Evolutionary conservation across 805 yeast genomes (phyloP).

Genomic region (Komagataella kurtzmanii): DNA sequence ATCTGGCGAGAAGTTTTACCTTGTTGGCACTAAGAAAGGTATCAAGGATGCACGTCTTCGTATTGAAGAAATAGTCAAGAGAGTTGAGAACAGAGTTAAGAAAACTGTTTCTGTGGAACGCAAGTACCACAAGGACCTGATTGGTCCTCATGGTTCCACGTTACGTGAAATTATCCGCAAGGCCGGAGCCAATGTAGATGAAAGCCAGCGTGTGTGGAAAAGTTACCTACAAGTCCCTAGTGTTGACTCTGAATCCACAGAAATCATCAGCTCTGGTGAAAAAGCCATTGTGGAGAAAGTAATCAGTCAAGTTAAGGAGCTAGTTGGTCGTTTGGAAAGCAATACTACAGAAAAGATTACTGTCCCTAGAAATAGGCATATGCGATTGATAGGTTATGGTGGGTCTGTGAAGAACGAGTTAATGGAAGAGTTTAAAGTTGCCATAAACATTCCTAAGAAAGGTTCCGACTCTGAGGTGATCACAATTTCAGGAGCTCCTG

Average conservation of each 20-base stretch:
- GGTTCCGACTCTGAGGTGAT: constrained; percentile 37
- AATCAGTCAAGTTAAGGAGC: constrained; percentile 41
- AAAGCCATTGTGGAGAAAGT: constrained; percentile 58
- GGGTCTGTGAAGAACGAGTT: constrained; percentile 63
- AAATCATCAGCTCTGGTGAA: constrained; percentile 63
- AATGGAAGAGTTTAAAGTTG: constrained; percentile 56
- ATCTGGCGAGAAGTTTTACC: constrained; percentile 35
- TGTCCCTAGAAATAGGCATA: constrained; percentile 62
- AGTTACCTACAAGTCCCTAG: constrained; percentile 60
- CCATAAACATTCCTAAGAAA: constrained; percentile 52
- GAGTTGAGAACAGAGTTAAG: constrained; percentile 47
- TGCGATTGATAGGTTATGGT: constrained; percentile 67
- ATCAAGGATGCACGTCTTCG: constrained; percentile 58
- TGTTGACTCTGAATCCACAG: constrained; percentile 41
- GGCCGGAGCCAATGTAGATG: constrained; percentile 61
- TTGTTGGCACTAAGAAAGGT: constrained; percentile 68
- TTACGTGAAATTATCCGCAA: constrained; percentile 60
- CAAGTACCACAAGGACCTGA: constrained; percentile 58
- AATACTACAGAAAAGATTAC: constrained; percentile 35
- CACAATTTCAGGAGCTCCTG: constrained; percentile 53
- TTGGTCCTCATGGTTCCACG: constrained; percentile 68
- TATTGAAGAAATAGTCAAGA: constrained; percentile 50
- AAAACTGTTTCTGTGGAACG: constrained; percentile 55
- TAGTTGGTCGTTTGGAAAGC: constrained; percentile 55
- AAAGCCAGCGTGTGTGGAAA: constrained; percentile 27